Base-by-base conservation (phyloP, 1,284 basidiomycete species). In the Anthracocystis walkeri region DNA sequence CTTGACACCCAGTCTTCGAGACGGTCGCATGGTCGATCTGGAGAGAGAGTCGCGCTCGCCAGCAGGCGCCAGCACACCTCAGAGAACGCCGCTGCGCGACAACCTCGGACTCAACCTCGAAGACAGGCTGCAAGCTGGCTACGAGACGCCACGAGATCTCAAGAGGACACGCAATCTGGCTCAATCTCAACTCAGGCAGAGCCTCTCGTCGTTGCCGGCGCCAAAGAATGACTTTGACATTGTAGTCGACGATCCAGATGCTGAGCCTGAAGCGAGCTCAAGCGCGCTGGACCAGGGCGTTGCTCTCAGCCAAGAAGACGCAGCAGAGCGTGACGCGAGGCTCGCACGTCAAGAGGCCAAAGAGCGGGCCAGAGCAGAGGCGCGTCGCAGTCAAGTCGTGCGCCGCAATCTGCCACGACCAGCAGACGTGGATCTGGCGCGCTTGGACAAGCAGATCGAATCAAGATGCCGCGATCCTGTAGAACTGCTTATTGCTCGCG, bases 221-320 rank as follows among this genome's bases (percentile, higher is more conserved):
- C 95, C 97, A 0, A 94, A 97, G 87, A 99, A 99, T 85, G 96
- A 99, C 86, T 99, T 98, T 81, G 95, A 99, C 86, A 87, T 99
- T 46, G 90, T 96, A 25, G 91, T 97, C 5, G 94, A 94, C 5
- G 89, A 64, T 4, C 56, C 71, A 4, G 60, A 71, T 5, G 49
- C 45, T 1, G 77, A 67, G 23, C 48, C 63, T 7, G 44, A 59
- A 21, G 57, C 58, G 16, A 44, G 49, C 23, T 23, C 53, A 25
- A 38, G 51, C 44, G 20, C 44, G 25, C 27, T 50, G 0, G 71
- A 74, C 11, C 65, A 63, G 4, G 58, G 57, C 16, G 40, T 59
- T 18, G n/a, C 64, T 0, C 35, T 68, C 23, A 58, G 40, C 29
- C 75, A 77, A 25, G 80, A 83, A 86, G 96, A 99, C 85, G 94